Conservation (phyloP, 192 early-diverging fungal genomes). For the Coemansia sp. region DNA sequence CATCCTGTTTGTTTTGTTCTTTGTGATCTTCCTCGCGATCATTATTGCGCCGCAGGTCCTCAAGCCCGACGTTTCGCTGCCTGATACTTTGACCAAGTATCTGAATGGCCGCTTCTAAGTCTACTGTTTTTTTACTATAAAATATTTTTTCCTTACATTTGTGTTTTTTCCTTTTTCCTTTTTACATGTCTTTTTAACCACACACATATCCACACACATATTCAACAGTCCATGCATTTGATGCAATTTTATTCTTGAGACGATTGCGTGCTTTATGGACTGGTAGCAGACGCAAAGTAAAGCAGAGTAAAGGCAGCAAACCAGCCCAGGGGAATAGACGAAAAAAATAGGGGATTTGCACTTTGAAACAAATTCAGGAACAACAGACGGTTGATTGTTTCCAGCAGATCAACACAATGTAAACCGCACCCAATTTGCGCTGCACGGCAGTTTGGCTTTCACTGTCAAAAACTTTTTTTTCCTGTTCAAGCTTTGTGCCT, state of each 20-base stretch:
- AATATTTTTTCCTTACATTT: background rate
- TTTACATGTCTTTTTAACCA: background rate
- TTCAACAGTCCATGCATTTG: too few species aligned
- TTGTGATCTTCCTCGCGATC: conserved; percentile 64
- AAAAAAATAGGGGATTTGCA: too few species aligned
- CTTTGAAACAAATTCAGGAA: too few species aligned
- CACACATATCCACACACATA: background rate
- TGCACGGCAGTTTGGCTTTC: too few species aligned
- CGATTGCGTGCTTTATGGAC: too few species aligned
- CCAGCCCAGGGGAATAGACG: too few species aligned
- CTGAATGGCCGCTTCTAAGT: conserved; percentile 52
- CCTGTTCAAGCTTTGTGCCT: too few species aligned
- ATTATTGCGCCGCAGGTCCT: conserved; percentile 64
- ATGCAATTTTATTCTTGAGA: too few species aligned
- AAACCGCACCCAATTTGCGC: background rate
- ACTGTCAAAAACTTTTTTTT: too few species aligned
- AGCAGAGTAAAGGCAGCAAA: too few species aligned
- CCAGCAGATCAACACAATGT: background rate
- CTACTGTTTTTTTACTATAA: background rate
- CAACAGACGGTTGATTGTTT: background rate
- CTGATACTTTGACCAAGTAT: conserved; percentile 37
- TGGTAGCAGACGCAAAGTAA: too few species aligned
- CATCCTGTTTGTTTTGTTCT: conserved; percentile 63
- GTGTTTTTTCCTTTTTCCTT: background rate
- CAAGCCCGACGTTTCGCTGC: conserved; percentile 37